Evolutionary conservation across 2,329 filamentous ascomycete genomes (phyloP), one percentile per base, ranked within the genome.

Genomic region (Xylaria sp.): DNA sequence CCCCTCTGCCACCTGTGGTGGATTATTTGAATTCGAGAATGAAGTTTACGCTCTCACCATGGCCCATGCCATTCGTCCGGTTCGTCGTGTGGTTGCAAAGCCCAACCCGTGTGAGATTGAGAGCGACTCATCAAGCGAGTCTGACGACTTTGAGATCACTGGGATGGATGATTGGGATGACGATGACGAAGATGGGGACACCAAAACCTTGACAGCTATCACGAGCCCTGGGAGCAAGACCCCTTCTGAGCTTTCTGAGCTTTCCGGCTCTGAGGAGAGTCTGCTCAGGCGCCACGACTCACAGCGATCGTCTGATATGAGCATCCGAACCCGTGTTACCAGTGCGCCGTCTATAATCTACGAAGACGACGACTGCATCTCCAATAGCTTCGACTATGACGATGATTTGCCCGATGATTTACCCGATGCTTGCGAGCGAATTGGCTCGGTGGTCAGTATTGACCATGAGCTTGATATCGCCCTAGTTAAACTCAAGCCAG

Each of bases 111-210:
- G 29, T 8, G 40, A 57, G 29, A 13, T 48, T 1, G n/a, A 40
- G n/a, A 35, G 29, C 42, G 66, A 63, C 18, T 55, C 59, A 18
- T 55, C 59, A 51, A 69, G 58, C 29, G 25, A 60, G 18, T 65
- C 65, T 1, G 63, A 66, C 37, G 66, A 69, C 58, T 69, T 64
- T 42, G 69, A 71, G 51, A 64, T 71, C 37, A 71, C 69, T 0
- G 69, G 66, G 0, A 64, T 66, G 57, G 66, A 62, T 8, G 63
- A 66, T 6, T 71, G 66, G 63, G 66, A 69, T 29, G 69, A 69
- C 23, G 69, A 69, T 4, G 66, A 58, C 12, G 63, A 66, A 10
- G 66, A 66, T 18, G 59, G 32, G 35, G 60, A 69, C 16, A 35
- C 9, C 6, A 58, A 44, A 23, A 61, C 66, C 13, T 35, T 69